Evolutionary conservation across 345 rosid genomes (phyloP).

Genomic region (Boechera divaricarpa): DNA sequence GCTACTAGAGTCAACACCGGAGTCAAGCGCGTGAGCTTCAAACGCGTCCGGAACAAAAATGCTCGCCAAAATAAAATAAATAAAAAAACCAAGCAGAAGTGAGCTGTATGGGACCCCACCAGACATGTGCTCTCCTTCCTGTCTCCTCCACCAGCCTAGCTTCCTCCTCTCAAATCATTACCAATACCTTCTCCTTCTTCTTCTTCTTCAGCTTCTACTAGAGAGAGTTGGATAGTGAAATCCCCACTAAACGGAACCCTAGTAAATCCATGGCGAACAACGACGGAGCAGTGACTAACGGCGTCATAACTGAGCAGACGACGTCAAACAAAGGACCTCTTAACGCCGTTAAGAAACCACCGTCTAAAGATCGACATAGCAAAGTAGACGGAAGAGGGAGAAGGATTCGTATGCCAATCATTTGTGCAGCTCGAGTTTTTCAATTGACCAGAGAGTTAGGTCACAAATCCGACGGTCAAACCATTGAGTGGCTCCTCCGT

Average conservation of each 20-base stretch:
- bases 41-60: constrained; percentile 28
- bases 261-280: constrained; percentile 19
- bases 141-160: constrained; percentile 99
- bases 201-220: not conserved
- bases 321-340: constrained; percentile 39
- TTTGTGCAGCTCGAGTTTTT: constrained; percentile 93
- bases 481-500: constrained; percentile 96
- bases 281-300: constrained; percentile 31
- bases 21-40: constrained; percentile 45
- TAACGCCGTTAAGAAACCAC: constrained; percentile 72
- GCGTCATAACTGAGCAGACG: constrained; percentile 32
- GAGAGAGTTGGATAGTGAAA: not conserved
- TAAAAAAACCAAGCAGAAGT: constrained; percentile 35
- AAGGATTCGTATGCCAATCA: constrained; percentile 95
- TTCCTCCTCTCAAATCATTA: constrained; percentile 38
- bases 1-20: constrained; percentile 38
- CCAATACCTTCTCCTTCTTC: not conserved
- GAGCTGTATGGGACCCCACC: constrained; percentile 88
- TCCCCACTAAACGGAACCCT: constrained; percentile 4
- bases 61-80: not conserved
- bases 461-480: constrained; percentile 97
- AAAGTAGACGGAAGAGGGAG: constrained; percentile 95
- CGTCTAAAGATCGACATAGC: constrained; percentile 93
- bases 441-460: constrained; percentile 94
- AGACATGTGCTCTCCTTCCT: constrained; percentile 93